These are phyloP conservation scores for Oryza glaberrima DNA, from an alignment of 176 grass and related monocot genomes.

Conservation along the genomic window DNA sequence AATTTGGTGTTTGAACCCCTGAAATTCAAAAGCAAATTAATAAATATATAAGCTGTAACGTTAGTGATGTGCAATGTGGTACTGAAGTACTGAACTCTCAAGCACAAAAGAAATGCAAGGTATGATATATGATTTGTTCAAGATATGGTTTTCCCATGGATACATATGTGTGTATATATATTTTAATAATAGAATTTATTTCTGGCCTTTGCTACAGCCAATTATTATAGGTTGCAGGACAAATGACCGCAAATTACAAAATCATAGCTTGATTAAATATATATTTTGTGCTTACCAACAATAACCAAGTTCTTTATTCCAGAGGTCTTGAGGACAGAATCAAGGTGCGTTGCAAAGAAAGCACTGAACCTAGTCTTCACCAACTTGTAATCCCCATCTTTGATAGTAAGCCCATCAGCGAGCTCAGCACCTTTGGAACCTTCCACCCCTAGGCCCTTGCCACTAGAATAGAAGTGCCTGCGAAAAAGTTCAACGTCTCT, in stretches of 20 bases:
- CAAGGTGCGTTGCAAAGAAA: slow-evolving; percentile 80
- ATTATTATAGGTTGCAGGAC: too few species aligned
- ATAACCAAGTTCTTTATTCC: slow-evolving; percentile 79
- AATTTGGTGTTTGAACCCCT: slow-evolving; percentile 96
- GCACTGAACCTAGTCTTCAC: slow-evolving; percentile 96
- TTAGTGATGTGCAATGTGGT: not conserved
- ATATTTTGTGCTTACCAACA: slow-evolving; percentile 54
- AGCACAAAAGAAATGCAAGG: not conserved
- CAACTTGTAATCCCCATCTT: slow-evolving; percentile 85
- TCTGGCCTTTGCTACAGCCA: too few species aligned
- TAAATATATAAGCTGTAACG: slow-evolving; percentile 15
- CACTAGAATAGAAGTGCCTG: slow-evolving; percentile 63
- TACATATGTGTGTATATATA: too few species aligned
- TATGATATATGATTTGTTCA: too few species aligned
- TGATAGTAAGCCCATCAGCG: slow-evolving; percentile 69
- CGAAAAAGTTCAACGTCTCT: slow-evolving; percentile 91
- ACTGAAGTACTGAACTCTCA: not conserved
- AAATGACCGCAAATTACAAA: too few species aligned
- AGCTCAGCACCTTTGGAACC: slow-evolving; percentile 71
- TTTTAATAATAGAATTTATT: too few species aligned
- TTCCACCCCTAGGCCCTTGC: slow-evolving; percentile 68
- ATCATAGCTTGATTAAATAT: too few species aligned
- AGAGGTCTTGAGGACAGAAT: slow-evolving; percentile 70
- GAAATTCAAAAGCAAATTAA: not conserved
- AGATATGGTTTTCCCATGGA: not conserved